phyloP scores from a whole-genome alignment of 2,329 filamentous ascomycete species.

The Dryadomyces quercus-mongolicae region DNA sequence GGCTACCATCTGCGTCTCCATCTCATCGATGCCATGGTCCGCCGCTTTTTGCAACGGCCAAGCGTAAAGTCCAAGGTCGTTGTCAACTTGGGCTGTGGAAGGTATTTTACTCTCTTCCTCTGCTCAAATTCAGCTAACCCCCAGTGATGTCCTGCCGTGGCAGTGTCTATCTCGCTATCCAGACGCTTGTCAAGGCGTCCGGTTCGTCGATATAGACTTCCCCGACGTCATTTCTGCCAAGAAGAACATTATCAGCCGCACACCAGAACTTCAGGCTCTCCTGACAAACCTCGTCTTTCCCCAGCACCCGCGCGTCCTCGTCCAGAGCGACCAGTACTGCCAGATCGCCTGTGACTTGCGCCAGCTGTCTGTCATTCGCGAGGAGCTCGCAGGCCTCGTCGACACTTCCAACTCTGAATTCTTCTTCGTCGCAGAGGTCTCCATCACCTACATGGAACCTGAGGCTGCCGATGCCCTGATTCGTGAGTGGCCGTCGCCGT shows the following conservation, averaged over 20 bases:
- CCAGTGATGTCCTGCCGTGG: conserved; percentile 77
- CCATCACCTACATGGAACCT: conserved; percentile 79
- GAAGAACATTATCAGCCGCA: conserved; percentile 51
- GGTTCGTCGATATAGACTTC: conserved; percentile 81
- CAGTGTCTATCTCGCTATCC: conserved; percentile 62
- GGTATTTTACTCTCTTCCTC: conserved; percentile 34
- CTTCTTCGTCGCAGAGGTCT: conserved; percentile 80
- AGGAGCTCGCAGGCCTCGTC: conserved; percentile 45
- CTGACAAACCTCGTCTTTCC: conserved; percentile 31
- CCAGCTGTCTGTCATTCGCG: conserved; percentile 48
- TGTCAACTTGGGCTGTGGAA: conserved; percentile 80
- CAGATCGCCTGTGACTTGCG: conserved; percentile 75
- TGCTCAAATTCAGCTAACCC: not conserved
- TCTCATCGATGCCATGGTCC: conserved; percentile 64
- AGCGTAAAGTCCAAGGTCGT: conserved; percentile 54
- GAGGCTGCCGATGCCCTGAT: conserved; percentile 62
- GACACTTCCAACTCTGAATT: conserved; percentile 48
- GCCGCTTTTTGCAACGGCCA: conserved; percentile 50
- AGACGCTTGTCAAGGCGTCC: conserved; percentile 40
- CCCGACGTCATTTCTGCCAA: conserved; percentile 69
- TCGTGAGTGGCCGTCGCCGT: conserved; percentile 4
- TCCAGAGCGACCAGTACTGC: conserved; percentile 59
- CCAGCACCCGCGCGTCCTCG: conserved; percentile 35
- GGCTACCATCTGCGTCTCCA: conserved; percentile 81
- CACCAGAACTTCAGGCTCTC: conserved; percentile 43